These are phyloP conservation scores for Phytophthora crassamura DNA, from an alignment of 352 stramenopile species.

Conservation along the genomic window DNA sequence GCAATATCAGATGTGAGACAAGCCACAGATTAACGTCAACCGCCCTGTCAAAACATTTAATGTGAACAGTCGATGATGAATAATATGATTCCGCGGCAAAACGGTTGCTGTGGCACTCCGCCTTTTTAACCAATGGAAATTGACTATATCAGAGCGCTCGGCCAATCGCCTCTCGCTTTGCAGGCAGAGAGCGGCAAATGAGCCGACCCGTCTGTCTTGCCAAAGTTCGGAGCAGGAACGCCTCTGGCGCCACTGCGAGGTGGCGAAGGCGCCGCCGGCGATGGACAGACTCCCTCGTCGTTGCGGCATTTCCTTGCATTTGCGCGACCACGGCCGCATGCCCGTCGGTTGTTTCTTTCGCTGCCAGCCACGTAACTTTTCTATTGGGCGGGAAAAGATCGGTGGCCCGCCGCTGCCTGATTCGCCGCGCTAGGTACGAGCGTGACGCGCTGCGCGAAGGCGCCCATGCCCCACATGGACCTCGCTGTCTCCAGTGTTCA, in stretches of 20 bases:
- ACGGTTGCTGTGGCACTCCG: too few relatives aligned
- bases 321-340: too few relatives aligned
- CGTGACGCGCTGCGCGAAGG: background rate
- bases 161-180: conserved; percentile 18
- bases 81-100: too few relatives aligned
- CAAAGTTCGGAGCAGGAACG: conserved; percentile 19
- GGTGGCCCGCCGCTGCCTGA: background rate
- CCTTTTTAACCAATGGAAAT: conserved; percentile 28
- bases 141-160: conserved; percentile 2
- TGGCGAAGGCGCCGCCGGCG: conserved; percentile 16
- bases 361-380: conserved; percentile 31
- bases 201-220: conserved; percentile 30
- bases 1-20: background rate
- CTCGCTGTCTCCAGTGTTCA: too few relatives aligned
- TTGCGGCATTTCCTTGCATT: background rate
- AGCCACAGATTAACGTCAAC: too few relatives aligned
- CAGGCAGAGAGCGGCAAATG: conserved; percentile 25
- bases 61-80: too few relatives aligned
- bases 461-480: too few relatives aligned
- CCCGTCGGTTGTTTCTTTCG: background rate
- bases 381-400: conserved; percentile 33
- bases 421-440: conserved; percentile 19
- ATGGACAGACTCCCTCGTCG: conserved; percentile 11
- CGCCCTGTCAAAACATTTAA: too few relatives aligned
- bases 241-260: conserved; percentile 34